Conservation (phyloP, 202 grass and related monocot species). For the Zizania palustris region DNA sequence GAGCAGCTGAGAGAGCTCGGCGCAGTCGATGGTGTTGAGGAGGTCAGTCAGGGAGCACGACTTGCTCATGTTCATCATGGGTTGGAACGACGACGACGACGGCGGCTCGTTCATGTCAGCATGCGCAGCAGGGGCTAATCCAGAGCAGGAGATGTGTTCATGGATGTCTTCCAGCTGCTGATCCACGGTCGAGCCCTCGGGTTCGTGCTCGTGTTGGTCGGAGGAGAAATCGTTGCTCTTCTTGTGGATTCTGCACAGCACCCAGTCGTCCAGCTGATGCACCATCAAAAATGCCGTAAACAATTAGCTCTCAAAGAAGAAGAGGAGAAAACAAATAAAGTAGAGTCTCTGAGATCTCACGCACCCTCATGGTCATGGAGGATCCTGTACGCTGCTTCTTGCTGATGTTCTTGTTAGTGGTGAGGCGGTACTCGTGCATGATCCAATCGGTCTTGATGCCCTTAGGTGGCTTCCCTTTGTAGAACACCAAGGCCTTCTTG, state of each 20-base stretch:
- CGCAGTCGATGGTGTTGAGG: conserved; percentile 53
- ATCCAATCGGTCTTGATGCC: conserved; percentile 69
- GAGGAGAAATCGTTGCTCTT: conserved; percentile 45
- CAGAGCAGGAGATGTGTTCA: background rate
- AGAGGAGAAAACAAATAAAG: no score
- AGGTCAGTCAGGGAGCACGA: conserved; percentile 64
- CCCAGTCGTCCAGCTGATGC: conserved; percentile 77
- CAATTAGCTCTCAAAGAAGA: background rate
- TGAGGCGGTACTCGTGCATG: conserved; percentile 76
- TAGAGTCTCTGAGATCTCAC: conserved; percentile 11
- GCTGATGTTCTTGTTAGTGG: background rate
- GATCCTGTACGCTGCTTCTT: conserved; percentile 38
- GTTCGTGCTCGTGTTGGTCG: conserved; percentile 45
- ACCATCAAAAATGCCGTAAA: background rate
- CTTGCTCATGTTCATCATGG: conserved; percentile 32
- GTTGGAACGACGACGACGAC: background rate
- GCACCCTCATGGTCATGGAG: conserved; percentile 64
- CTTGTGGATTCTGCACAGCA: conserved; percentile 79
- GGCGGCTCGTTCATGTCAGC: background rate
- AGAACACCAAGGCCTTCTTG: conserved; percentile 83
- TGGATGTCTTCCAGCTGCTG: conserved; percentile 24
- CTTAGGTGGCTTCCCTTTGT: conserved; percentile 62
- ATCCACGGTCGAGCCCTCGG: conserved; percentile 30
- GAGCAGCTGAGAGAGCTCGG: conserved; percentile 45
- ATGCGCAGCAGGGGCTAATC: background rate